Conservation (phyloP, 2,329 filamentous ascomycete species). For the Trichoderma arundinaceum region DNA sequence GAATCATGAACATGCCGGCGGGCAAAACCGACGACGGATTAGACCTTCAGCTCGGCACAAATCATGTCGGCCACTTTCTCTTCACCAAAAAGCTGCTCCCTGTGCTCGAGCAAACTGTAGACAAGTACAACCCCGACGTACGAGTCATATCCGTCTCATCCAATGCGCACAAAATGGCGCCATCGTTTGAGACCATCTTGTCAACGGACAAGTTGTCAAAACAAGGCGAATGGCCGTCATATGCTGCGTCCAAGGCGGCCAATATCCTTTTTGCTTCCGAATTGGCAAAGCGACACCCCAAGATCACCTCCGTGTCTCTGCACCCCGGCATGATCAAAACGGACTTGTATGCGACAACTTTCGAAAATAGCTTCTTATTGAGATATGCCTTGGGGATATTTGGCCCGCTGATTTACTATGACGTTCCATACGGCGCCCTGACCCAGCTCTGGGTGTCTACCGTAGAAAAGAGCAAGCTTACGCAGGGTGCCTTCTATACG, state of each 20-base stretch:
- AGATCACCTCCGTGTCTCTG: slow-evolving; percentile 51
- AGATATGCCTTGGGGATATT: neutral
- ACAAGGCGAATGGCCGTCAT: slow-evolving; percentile 51
- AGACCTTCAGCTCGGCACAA: slow-evolving; percentile 56
- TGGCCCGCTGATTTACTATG: slow-evolving; percentile 1
- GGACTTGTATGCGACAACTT: slow-evolving; percentile 32
- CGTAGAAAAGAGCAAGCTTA: slow-evolving; percentile 4
- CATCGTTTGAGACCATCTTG: slow-evolving; percentile 40
- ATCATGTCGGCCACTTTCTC: slow-evolving; percentile 43
- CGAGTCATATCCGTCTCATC: slow-evolving; percentile 41
- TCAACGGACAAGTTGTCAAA: slow-evolving; percentile 39
- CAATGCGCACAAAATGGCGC: slow-evolving; percentile 38
- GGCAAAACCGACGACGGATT: slow-evolving; percentile 52
- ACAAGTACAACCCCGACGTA: slow-evolving; percentile 31
- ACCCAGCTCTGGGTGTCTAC: slow-evolving; percentile 19
- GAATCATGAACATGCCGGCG: slow-evolving; percentile 49
- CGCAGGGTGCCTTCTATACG: slow-evolving; percentile 13
- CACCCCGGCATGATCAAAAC: slow-evolving; percentile 54
- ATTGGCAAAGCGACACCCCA: slow-evolving; percentile 51
- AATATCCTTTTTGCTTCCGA: slow-evolving; percentile 55
- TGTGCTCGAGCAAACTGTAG: slow-evolving; percentile 8
- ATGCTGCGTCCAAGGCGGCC: slow-evolving; percentile 58
- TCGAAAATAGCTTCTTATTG: slow-evolving; percentile 3
- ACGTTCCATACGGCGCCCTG: slow-evolving; percentile 18
- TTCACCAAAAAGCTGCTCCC: slow-evolving; percentile 18